Base-by-base conservation (phyloP, 1,284 basidiomycete species). In the Vanrija sp. region DNA sequence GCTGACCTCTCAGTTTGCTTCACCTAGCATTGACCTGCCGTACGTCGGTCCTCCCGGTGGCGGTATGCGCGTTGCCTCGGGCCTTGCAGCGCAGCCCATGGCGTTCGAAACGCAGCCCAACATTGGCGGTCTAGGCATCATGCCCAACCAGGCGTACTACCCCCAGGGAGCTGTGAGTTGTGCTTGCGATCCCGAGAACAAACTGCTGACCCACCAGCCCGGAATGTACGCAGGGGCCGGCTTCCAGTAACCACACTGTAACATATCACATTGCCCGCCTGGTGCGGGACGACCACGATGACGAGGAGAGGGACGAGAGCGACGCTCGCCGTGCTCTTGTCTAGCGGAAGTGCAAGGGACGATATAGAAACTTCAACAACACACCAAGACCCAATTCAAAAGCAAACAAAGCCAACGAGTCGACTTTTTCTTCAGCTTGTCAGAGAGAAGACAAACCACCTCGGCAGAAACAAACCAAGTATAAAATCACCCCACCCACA, bases 81-180 rank as follows among this genome's bases (percentile, higher is more conserved):
- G 35, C 35, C 48, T 52, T 9, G 37, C 46, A n/a, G 53, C 60
- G 18, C 61, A 62, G 22, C 61, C 68, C 5, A 59, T 66, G 20
- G 61, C 67, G 3, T 76, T 75, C 51, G 71, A 73, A 37, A 54
- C 63, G 24, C 71, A 72, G 49, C 68, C 72, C 12, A 69, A 67
- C 51, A 53, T 75, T 19, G 75, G 72, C 42, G 75, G 75, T 14
- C 56, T 76, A 23, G 75, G 75, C 5, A 75, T 76, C 54, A 56
- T 64, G 54, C 60, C 51, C 9, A 38, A 47, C 22, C 57, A 59
- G 49, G 51, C 49, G 16, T 56, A 56, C 43, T 59, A 59, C 39
- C 43, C 45, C 44, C 51, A 50, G 41, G 41, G 25, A 22, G 53
- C 50, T 14, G 51, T 47, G 46, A 52, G 51, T 52, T 9, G 4